These are phyloP conservation scores for Ophiostoma quercus DNA, from an alignment of 2,329 filamentous ascomycete genomes.

Conservation along the genomic window DNA sequence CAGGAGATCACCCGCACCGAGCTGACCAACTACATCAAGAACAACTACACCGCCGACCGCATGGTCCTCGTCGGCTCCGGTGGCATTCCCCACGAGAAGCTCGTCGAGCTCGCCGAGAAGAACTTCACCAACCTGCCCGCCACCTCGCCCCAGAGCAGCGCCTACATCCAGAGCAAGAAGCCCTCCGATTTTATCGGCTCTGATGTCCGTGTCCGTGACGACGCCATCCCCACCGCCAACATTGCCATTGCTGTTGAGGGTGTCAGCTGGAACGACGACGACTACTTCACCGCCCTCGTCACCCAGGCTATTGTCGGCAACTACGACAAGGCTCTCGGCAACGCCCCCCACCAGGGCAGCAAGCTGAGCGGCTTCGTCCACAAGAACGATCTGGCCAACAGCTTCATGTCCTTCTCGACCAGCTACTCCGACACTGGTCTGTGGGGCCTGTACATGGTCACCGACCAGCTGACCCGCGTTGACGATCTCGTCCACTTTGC, in stretches of 20 bases:
- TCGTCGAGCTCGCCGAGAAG: constrained; percentile 94
- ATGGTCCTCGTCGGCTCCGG: constrained; percentile 98
- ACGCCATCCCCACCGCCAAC: constrained; percentile 92
- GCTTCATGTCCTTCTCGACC: constrained; percentile 99
- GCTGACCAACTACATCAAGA: constrained; percentile 94
- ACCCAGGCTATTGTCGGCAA: constrained; percentile 98
- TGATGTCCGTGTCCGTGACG: constrained; percentile 90
- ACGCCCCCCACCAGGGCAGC: constrained; percentile 94
- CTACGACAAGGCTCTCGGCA: constrained; percentile 99
- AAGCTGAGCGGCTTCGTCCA: constrained; percentile 94
- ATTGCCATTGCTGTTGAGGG: constrained; percentile 98
- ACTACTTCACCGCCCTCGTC: constrained; percentile 97
- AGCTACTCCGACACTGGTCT: constrained; percentile 99
- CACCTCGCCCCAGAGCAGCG: constrained; percentile 67
- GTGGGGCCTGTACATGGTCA: constrained; percentile 98
- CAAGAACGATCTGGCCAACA: constrained; percentile 94
- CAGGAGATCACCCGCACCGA: constrained; percentile 89
- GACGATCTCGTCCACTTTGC: constrained; percentile 98
- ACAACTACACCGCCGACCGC: constrained; percentile 98
- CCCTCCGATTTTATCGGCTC: constrained; percentile 95
- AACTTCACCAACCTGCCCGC: constrained; percentile 78
- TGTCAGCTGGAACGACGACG: constrained; percentile 98
- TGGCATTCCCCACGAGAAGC: constrained; percentile 86
- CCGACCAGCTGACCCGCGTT: constrained; percentile 77
- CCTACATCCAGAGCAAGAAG: constrained; percentile 72